phyloP scores from a whole-genome alignment of 192 early-diverging fungal genomes.

The Helicostylum pulchrum region DNA sequence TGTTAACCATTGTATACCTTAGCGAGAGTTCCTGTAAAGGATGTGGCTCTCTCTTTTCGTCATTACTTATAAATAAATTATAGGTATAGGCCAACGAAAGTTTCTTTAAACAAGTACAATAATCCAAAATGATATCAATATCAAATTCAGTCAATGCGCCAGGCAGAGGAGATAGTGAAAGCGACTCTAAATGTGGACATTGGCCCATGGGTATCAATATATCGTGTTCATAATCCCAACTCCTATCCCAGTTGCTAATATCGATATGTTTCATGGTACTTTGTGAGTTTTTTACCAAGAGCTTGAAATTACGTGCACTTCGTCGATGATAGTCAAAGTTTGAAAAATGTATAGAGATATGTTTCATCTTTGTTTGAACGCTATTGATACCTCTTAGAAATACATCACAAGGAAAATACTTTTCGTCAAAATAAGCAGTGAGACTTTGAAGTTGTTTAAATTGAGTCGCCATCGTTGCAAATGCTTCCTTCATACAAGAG shows the following conservation, averaged over 20 bases:
- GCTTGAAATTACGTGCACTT: constrained; percentile 6
- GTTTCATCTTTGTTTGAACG: not conserved
- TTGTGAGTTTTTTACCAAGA: not conserved
- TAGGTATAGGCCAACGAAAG: constrained; percentile 3
- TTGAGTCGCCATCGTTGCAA: not conserved
- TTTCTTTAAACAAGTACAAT: not conserved
- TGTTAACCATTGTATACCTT: not conserved
- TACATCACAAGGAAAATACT: constrained; percentile 6
- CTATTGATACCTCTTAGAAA: constrained; percentile 7
- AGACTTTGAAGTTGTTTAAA: not conserved
- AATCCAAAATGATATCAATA: constrained; percentile 4
- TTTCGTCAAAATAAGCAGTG: constrained; percentile 10
- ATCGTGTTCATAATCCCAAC: constrained; percentile 11
- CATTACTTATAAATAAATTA: constrained; percentile 7
- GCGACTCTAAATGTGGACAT: not conserved
- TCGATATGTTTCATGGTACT: not conserved
- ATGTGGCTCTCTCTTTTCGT: not conserved
- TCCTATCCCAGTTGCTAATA: constrained; percentile 13
- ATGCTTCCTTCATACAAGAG: constrained; percentile 1
- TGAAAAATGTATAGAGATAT: not conserved
- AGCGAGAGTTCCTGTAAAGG: not conserved
- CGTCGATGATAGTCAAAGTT: constrained; percentile 13
- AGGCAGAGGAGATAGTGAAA: constrained; percentile 8
- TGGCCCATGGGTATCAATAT: not conserved
- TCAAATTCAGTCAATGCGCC: constrained; percentile 11